Base-by-base conservation (phyloP, 768 basidiomycete species). In the Lentinula boryana region DNA sequence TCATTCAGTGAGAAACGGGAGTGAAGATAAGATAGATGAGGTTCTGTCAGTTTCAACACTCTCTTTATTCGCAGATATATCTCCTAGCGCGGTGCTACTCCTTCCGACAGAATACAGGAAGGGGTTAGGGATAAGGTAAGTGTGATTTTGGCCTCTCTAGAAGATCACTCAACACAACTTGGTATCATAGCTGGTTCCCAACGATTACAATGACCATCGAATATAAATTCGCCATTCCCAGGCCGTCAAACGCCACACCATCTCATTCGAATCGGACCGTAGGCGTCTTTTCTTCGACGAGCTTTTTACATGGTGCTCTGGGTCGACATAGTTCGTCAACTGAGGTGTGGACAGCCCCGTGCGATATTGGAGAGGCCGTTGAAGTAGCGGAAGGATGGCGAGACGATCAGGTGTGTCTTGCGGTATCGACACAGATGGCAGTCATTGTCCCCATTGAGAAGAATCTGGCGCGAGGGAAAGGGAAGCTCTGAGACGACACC, bases 281-380 rank as follows among this genome's bases (percentile, higher is more conserved):
- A 7, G 86, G 82, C 1, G 21, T 88, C 2, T 87, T 84, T 66
- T 77, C 80, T 16, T 71, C 71, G 13, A 78, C 82, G 1, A 75
- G 75, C 6, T 88, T 86, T 67, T 66, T 83, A 60, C 77, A 78
- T 51, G 74, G 81, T 46, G 84, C 84, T 0, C 76, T 81, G 61
- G 79, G 80, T 7, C 74, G 85, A 60, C 86, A 89, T 63, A 84
- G 87, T 51, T 65, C 69, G 3, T 81, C 81, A 63, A 78, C 82
- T 3, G 88, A 88, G 65, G 73, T 87, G 12, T 89, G 87, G 87
- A 83, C 84, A 5, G 84, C 86, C 9, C 87, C 87, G 1, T 72
- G 75, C 46, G 75, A 83, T 58, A 73, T 84, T 41, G 83, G 80
- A 2, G 77, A 79, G 58, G 82, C 81, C 0, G 53, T 68, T 4